Conservation (phyloP, 2,329 filamentous ascomycete genomes). For the Aureobasidium sp. region DNA sequence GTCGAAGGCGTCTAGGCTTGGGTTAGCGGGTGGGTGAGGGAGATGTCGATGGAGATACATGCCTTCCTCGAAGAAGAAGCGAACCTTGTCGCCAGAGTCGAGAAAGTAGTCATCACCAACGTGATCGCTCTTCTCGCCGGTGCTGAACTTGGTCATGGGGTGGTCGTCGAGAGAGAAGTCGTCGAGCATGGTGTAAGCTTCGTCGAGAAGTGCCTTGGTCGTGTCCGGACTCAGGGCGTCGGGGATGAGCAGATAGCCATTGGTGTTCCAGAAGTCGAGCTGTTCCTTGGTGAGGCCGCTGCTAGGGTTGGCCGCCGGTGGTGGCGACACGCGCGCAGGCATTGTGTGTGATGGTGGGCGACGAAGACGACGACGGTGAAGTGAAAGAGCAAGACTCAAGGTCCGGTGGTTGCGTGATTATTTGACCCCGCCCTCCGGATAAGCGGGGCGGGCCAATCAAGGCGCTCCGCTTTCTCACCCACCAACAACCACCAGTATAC, state of each 20-base stretch:
- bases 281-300: slow-evolving; percentile 64
- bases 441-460: too few relatives aligned
- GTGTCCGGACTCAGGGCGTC: slow-evolving; percentile 62
- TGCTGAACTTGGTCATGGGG: slow-evolving; percentile 90
- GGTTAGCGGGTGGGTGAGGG: neutral
- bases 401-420: too few relatives aligned
- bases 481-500: too few relatives aligned
- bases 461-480: too few relatives aligned
- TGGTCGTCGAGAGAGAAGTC: slow-evolving; percentile 74
- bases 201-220: slow-evolving; percentile 60
- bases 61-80: slow-evolving; percentile 92
- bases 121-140: slow-evolving; percentile 66
- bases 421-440: too few relatives aligned
- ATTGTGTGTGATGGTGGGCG: neutral
- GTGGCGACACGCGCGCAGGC: slow-evolving; percentile 24
- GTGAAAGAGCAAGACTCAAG: too few relatives aligned
- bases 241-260: slow-evolving; percentile 87
- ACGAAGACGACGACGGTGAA: neutral
- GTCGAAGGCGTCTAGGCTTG: slow-evolving; percentile 62
- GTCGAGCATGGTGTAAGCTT: slow-evolving; percentile 68
- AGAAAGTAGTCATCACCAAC: slow-evolving; percentile 96
- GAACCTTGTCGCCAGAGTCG: slow-evolving; percentile 78
- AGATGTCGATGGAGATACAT: neutral
- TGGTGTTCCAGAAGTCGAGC: slow-evolving; percentile 62
- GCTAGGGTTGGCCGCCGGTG: slow-evolving; percentile 20